Conservation (phyloP, 1,284 basidiomycete genomes). For the Peniophora sp. region DNA sequence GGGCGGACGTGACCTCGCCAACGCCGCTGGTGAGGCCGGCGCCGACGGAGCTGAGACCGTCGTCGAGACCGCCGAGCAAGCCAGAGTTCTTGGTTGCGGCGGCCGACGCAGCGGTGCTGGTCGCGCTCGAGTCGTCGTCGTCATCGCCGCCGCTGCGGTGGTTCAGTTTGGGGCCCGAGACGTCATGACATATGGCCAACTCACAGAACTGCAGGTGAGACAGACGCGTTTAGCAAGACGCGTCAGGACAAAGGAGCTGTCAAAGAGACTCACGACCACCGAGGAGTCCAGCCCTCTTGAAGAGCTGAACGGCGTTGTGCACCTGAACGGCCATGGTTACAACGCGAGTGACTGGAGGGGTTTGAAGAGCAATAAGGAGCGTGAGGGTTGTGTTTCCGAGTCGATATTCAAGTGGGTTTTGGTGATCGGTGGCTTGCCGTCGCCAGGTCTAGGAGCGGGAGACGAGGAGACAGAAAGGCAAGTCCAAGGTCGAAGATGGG, state of each 20-base stretch:
- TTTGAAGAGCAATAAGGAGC: neutral
- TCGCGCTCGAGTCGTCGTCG: neutral
- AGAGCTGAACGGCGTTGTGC: neutral
- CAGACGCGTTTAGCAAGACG: too few species aligned
- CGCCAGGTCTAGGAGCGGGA: neutral
- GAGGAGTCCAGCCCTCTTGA: slow-evolving; percentile 23
- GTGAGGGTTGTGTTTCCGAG: neutral
- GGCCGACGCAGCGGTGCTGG: neutral
- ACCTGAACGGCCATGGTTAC: neutral
- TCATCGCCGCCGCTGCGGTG: neutral
- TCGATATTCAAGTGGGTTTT: too few species aligned
- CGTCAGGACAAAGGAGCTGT: neutral
- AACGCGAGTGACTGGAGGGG: neutral
- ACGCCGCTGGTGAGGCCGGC: slow-evolving; percentile 9
- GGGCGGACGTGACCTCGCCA: slow-evolving; percentile 1
- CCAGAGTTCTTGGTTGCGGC: neutral
- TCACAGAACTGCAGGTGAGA: too few species aligned
- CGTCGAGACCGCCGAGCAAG: neutral
- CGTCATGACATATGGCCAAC: too few species aligned
- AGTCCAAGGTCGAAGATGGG: neutral
- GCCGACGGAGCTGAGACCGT: slow-evolving; percentile 6
- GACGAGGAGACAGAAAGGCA: slow-evolving; percentile 1
- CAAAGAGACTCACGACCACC: slow-evolving; percentile 18
- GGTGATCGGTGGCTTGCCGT: too few species aligned
- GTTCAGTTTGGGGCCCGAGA: too few species aligned